Base-by-base conservation (phyloP, 2,329 filamentous ascomycete species). In the Nemania bipapillata region DNA sequence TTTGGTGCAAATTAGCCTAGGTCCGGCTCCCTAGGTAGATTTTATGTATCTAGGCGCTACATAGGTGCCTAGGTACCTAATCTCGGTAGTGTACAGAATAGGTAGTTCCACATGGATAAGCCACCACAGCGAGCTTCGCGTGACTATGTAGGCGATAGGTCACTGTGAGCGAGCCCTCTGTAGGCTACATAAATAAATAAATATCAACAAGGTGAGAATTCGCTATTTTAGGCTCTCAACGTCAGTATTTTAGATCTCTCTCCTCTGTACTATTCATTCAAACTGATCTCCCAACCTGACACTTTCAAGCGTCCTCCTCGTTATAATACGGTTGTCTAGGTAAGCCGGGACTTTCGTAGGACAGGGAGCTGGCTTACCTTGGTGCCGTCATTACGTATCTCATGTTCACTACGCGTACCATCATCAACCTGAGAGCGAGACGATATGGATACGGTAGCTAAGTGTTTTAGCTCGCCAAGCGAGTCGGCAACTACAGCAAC, bases 371-470 rank as follows among this genome's bases (percentile, higher is more conserved):
- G 32, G 45, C 32, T 53, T 55, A 24, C n/a, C 28, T 57, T 17
- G 47, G 47, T 47, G 8, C 20, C 47, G 20, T 49, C 9, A 49
- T 11, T 24, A 11, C 47, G 6, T 28, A 24, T 17, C 22, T 28
- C 26, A n/a, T n/a, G n/a, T n/a, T 49, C 53, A 42, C 61, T 15
- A 24, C 24, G 26, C 12, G 50, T 45, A 30, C 30, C 20, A 59
- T 50, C 28, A 8, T 28, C 26, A 50, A 24, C 35, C 15, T 3
- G 28, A 56, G 4, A 12, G 40, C 40, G 9, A 49, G n/a, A 7
- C 53, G 37, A 20, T n/a, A 80, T 80, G 79, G 77, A 79, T 45
- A 63, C 72, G 5, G 50, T 76, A n/a, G 70, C 75, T 12, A 71
- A 72, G 52, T 73, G 74, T 52, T 61, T 76, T 42, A 66, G 69